phyloP scores from a whole-genome alignment of 202 grass and related monocot genomes.

The Panicum hallii region DNA sequence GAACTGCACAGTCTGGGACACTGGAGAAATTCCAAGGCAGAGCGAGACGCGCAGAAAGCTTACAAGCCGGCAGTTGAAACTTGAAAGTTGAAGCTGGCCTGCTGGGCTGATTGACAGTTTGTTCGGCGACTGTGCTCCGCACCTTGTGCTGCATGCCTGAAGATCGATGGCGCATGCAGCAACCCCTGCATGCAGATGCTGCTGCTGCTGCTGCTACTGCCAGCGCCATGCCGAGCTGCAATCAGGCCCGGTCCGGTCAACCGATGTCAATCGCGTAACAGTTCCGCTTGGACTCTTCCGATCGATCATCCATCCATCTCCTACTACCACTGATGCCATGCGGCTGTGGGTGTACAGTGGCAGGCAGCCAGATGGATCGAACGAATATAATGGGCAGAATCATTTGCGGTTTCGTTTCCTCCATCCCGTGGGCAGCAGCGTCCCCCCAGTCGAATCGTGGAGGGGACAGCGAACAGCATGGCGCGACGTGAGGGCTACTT shows the following conservation, averaged over 20 bases:
- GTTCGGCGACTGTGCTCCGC: background rate
- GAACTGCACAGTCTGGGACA: background rate
- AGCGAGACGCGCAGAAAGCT: background rate
- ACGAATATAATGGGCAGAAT: constrained; percentile 46
- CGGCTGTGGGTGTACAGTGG: constrained; percentile 7
- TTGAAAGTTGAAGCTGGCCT: background rate
- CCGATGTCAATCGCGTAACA: constrained; percentile 3
- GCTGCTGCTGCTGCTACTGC: background rate
- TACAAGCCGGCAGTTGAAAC: background rate
- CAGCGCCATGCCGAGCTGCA: constrained; percentile 14
- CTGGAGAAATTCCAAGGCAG: background rate
- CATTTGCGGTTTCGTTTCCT: constrained; percentile 1
- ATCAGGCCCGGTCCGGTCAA: constrained; percentile 14
- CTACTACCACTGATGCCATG: background rate
- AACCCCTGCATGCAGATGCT: background rate
- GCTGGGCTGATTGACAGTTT: constrained; percentile 5
- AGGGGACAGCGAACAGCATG: background rate
- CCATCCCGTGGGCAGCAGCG: constrained; percentile 20
- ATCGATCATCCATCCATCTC: background rate
- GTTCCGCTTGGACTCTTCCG: constrained; percentile 33
- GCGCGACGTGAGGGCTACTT: background rate
- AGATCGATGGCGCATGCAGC: background rate
- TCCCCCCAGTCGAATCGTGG: constrained; percentile 16
- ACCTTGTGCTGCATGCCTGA: constrained; percentile 15
- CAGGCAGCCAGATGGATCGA: background rate